Evolutionary conservation across 768 basidiomycete genomes (phyloP).

Genomic region (Cantharellus anzutake): DNA sequence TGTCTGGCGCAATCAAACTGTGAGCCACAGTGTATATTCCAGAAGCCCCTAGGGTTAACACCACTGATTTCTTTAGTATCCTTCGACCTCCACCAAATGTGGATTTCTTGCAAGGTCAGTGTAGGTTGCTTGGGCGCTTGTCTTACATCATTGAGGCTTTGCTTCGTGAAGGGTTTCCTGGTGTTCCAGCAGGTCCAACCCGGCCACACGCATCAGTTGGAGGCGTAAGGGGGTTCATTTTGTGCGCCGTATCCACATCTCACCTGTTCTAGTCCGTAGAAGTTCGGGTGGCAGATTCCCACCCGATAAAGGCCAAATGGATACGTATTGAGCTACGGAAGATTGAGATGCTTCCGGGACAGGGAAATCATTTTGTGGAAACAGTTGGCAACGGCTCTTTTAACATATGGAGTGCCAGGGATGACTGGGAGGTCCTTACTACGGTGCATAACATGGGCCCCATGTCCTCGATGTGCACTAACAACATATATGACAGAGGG

Average conservation of each 20-base stretch:
- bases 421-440: slow-evolving; percentile 49
- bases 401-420: slow-evolving; percentile 63
- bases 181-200: slow-evolving; percentile 62
- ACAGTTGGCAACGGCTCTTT: slow-evolving; percentile 66
- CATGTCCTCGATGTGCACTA: not conserved
- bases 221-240: slow-evolving; percentile 37
- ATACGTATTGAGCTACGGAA: slow-evolving; percentile 82
- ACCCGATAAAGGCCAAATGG: slow-evolving; percentile 80
- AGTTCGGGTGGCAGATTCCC: slow-evolving; percentile 43
- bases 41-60: no score
- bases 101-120: slow-evolving; percentile 62
- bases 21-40: no score
- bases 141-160: not conserved
- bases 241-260: slow-evolving; percentile 1
- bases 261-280: slow-evolving; percentile 48
- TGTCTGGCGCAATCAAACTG: no score
- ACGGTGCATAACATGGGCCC: slow-evolving; percentile 29
- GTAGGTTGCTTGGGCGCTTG: not conserved
- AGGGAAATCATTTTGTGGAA: slow-evolving; percentile 55
- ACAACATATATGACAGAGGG: slow-evolving; percentile 32
- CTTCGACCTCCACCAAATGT: slow-evolving; percentile 77
- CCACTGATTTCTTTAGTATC: slow-evolving; percentile 26
- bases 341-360: slow-evolving; percentile 62
- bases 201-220: slow-evolving; percentile 69
- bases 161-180: slow-evolving; percentile 48